Base-by-base conservation (phyloP, 2,329 filamentous ascomycete species). In the Pseudogymnoascus sp. region DNA sequence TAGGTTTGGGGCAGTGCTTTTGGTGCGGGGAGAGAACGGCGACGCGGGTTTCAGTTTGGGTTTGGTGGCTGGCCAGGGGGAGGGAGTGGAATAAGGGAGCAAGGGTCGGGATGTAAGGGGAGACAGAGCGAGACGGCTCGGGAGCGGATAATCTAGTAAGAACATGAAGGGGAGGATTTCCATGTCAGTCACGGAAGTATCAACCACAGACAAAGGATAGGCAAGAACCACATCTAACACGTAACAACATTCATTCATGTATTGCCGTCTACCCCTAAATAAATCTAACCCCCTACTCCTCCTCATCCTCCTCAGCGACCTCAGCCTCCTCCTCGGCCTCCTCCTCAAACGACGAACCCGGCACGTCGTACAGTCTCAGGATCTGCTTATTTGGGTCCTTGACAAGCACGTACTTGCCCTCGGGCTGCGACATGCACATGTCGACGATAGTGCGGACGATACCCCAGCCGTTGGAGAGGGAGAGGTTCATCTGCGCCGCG, bases 401-500 rank as follows among this genome's bases (percentile, higher is more conserved):
- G 74, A 89, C 85, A 19, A 90, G 82, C 57, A 95, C 87, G 71
- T 90, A 95, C 80, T 93, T 93, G 77, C 88, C 89, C 71, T 92
- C 89, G 57, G 86, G 83, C 77, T 87, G 85, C 77, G 87, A 85
- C 71, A 92, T 83, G 73, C 88, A 90, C 89, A 98, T 96, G 78
- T 99, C 95, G 71, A 92, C 91, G 74, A 99, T 97, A 61, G 95
- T 99, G 70, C 95, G 91, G 66, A 99, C 95, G 69, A 99, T 98
- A 77, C 95, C 95, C 95, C 95, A 99, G 68, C 95, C 95, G 79
- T 99, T 99, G 79, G 90, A 90, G 65, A 98, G 85, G 73, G 93
- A 96, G 73, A 99, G 79, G 80, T 97, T 97, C 95, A 99, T 99
- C 83, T 99, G 95, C 74, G 85, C 84, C 68, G 95, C 95, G 72